A percentile compares a stretch with the other conserved stretches of the same genome.
phyloP scores from a whole-genome alignment of 805 yeast genomes.

The Kockiozyma suomiensis region DNA sequence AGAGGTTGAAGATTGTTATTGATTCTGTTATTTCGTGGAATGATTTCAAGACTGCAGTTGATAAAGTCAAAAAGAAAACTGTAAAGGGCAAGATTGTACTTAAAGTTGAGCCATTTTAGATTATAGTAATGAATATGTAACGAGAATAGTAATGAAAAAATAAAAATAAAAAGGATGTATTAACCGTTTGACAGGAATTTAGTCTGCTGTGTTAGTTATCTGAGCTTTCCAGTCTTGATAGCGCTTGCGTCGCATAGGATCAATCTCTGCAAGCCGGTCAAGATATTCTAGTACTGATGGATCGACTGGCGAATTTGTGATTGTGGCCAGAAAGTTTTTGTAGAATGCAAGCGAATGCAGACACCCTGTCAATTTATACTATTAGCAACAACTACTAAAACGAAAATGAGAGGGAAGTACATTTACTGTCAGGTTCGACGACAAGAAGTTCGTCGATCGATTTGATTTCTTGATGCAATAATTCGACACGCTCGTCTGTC shows the following conservation, averaged over 20 bases:
- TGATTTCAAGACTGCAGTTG: slow-evolving; percentile 55
- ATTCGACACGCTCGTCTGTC: slow-evolving; percentile 42
- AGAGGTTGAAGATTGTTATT: slow-evolving; percentile 50
- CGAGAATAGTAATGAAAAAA: background rate
- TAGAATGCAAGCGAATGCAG: slow-evolving; percentile 59
- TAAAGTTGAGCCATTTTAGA: slow-evolving; percentile 33
- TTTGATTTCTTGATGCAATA: slow-evolving; percentile 52
- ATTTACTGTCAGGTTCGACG: slow-evolving; percentile 69
- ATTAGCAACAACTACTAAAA: background rate
- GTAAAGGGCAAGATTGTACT: slow-evolving; percentile 73
- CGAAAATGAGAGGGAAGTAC: slow-evolving; percentile 37
- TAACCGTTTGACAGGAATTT: too few relatives aligned
- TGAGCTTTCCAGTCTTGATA: slow-evolving; percentile 43
- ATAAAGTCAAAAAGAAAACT: slow-evolving; percentile 49
- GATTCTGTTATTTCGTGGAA: slow-evolving; percentile 58
- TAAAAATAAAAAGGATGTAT: too few relatives aligned
- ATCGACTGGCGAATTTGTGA: slow-evolving; percentile 27
- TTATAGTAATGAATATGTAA: background rate
- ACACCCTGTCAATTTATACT: slow-evolving; percentile 50
- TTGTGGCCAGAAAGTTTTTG: slow-evolving; percentile 39
- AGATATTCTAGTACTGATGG: slow-evolving; percentile 43
- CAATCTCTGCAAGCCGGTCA: slow-evolving; percentile 52
- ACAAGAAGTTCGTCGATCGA: slow-evolving; percentile 65
- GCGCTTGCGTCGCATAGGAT: slow-evolving; percentile 66
- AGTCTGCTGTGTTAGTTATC: too few relatives aligned